A percentile compares a stretch with the other conserved stretches of the same genome.
phyloP scores from a whole-genome alignment of 345 rosid genomes.

The Boechera stricta region DNA sequence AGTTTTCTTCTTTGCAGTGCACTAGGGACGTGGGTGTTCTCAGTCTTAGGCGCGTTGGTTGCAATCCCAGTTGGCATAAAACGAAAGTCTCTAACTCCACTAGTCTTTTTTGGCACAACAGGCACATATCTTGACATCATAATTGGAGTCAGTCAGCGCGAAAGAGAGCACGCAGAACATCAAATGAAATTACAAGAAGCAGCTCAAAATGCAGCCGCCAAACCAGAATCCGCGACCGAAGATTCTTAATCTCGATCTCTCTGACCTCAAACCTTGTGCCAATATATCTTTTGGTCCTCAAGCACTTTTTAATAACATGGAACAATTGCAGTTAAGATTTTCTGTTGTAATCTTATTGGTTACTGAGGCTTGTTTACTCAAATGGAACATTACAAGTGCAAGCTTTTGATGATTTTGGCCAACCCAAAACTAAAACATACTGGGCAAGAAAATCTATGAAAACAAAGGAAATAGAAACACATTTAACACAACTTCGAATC shows the following conservation, averaged over 20 bases:
- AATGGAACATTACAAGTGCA: neutral
- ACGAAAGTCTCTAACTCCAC: neutral
- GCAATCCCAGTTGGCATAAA: neutral
- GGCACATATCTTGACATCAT: neutral
- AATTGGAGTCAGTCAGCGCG: neutral
- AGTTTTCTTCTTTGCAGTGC: neutral
- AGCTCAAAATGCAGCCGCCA: neutral
- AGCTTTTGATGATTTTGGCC: slow-evolving; percentile 8
- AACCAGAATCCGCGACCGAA: neutral
- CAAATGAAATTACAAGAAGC: neutral
- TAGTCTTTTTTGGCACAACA: neutral
- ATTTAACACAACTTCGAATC: slow-evolving; percentile 31
- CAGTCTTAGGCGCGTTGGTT: neutral
- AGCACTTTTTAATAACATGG: neutral
- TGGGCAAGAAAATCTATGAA: slow-evolving; percentile 32
- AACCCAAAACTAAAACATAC: slow-evolving; percentile 44
- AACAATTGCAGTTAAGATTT: neutral
- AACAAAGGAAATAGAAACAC: slow-evolving; percentile 18
- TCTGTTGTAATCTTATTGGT: neutral
- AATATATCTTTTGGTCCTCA: neutral
- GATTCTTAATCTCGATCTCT: neutral
- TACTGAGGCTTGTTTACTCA: slow-evolving; percentile 19
- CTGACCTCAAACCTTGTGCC: neutral
- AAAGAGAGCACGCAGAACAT: neutral
- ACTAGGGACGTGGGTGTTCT: neutral